These are phyloP conservation scores for Oenanthe javanica DNA, from an alignment of 140 eudicot species.

Conservation along the genomic window DNA sequence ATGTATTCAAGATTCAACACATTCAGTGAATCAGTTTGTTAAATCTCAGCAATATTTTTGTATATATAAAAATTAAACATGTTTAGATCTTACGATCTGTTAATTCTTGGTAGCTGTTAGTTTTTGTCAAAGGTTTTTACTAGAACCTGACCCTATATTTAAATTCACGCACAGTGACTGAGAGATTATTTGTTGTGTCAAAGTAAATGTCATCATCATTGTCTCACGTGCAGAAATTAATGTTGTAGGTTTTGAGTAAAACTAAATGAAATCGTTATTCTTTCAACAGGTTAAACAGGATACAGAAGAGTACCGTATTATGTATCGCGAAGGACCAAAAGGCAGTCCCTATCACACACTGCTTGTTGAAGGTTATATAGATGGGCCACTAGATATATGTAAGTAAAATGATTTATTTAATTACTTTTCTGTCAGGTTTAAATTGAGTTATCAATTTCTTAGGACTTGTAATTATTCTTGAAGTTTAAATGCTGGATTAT, in stretches of 20 bases:
- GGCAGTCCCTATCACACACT: conserved; percentile 82
- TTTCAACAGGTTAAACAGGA: conserved; percentile 73
- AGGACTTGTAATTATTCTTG: no score
- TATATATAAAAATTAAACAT: neutral
- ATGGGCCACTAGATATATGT: conserved; percentile 87
- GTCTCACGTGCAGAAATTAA: neutral
- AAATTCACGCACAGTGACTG: neutral
- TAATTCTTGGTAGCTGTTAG: no score
- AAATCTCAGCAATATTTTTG: neutral
- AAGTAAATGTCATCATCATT: neutral
- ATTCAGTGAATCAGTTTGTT: neutral
- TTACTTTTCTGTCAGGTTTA: neutral
- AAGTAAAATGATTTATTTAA: conserved; percentile 27
- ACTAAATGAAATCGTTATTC: conserved; percentile 2
- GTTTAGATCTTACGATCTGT: neutral
- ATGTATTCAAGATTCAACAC: neutral
- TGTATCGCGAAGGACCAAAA: conserved; percentile 88
- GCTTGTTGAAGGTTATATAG: conserved; percentile 85
- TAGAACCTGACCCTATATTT: neutral
- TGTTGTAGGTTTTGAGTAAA: conserved; percentile 1
- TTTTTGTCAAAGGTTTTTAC: neutral
- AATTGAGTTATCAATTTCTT: conserved; percentile 9
- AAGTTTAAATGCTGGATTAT: neutral
- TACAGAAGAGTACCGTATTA: conserved; percentile 78
- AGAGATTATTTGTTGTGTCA: neutral